These are phyloP conservation scores for Arabis hirsuta DNA, from an alignment of 345 rosid genomes.

Conservation along the genomic window DNA sequence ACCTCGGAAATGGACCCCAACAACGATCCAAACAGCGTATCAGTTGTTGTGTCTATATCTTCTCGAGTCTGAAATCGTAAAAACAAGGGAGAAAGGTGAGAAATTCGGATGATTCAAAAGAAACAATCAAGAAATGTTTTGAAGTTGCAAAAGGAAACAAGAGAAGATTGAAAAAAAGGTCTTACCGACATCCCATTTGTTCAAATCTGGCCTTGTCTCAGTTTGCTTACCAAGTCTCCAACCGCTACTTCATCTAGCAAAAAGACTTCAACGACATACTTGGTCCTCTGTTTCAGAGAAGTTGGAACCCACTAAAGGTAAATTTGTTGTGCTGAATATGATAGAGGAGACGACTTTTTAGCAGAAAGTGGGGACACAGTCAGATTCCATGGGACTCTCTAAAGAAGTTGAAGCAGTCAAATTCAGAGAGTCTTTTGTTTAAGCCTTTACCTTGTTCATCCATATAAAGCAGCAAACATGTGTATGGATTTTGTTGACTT, in stretches of 20 bases:
- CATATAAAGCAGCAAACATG: constrained; percentile 11
- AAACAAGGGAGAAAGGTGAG: neutral
- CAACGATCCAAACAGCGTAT: constrained; percentile 48
- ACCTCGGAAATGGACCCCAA: constrained; percentile 60
- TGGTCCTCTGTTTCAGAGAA: constrained; percentile 37
- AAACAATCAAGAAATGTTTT: constrained; percentile 3
- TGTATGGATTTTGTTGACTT: constrained; percentile 23
- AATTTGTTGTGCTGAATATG: constrained; percentile 25
- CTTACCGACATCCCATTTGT: constrained; percentile 60
- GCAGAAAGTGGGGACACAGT: constrained; percentile 38
- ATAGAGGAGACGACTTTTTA: constrained; percentile 39
- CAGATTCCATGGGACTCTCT: constrained; percentile 19
- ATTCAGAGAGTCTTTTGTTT: constrained; percentile 6
- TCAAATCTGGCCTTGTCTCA: constrained; percentile 37
- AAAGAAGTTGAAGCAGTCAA: constrained; percentile 41
- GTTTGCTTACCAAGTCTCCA: constrained; percentile 33
- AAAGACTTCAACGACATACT: constrained; percentile 27
- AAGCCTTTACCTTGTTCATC: constrained; percentile 12
- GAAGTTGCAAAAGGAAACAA: constrained; percentile 29
- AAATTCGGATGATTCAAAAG: neutral
- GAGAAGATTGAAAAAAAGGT: constrained; percentile 14
- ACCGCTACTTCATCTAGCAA: neutral
- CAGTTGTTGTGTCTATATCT: constrained; percentile 39
- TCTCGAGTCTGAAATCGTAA: constrained; percentile 48
- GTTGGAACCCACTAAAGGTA: constrained; percentile 43